Conservation (phyloP, 2,329 filamentous ascomycete genomes). For the Trichophyton verrucosum region DNA sequence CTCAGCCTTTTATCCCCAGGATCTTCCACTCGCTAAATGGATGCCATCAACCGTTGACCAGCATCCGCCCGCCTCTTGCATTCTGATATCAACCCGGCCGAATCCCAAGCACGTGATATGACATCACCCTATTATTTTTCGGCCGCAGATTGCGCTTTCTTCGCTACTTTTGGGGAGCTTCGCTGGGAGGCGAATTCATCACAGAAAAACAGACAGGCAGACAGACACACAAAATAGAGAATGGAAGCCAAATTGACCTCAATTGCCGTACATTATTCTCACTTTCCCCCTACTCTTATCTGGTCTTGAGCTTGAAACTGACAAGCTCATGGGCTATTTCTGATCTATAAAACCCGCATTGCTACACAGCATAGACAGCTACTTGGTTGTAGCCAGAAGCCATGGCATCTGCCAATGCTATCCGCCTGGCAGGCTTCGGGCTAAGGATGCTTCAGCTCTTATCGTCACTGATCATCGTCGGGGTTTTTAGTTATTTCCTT, state of each 20-base stretch:
- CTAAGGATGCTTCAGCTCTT: conserved; percentile 63
- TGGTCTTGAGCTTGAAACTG: background rate
- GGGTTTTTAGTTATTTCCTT: conserved; percentile 75
- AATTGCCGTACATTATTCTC: background rate
- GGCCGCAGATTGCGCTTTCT: background rate
- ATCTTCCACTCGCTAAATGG: too few relatives aligned
- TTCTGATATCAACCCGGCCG: background rate
- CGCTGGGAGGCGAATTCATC: background rate
- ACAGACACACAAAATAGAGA: background rate
- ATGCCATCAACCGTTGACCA: too few relatives aligned
- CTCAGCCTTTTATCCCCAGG: too few relatives aligned
- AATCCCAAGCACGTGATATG: background rate
- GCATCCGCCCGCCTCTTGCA: background rate
- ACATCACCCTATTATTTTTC: background rate
- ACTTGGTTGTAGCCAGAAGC: background rate
- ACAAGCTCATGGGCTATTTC: background rate
- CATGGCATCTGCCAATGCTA: conserved; percentile 40
- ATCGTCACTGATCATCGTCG: conserved; percentile 60
- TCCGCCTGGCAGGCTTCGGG: conserved; percentile 58
- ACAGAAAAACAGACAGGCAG: background rate
- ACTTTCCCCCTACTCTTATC: background rate
- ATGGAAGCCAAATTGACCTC: background rate
- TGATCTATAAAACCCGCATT: conserved; percentile 17
- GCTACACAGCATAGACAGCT: too few relatives aligned
- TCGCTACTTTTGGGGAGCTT: background rate